phyloP scores from a whole-genome alignment of 768 basidiomycete species.

The Goffeauzyma gilvescens region DNA sequence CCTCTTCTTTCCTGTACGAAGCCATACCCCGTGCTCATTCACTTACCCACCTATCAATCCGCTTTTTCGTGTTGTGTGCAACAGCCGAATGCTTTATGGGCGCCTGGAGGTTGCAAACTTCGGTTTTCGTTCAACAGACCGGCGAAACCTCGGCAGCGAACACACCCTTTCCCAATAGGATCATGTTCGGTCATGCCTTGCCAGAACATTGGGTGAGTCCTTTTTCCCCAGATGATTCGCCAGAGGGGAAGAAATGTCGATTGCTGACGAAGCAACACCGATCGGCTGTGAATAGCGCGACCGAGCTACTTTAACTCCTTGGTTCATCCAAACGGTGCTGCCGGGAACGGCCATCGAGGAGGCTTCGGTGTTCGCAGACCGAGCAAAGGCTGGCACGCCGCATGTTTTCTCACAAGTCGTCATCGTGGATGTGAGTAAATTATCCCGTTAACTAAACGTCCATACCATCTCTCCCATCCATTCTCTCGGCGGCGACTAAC shows the following conservation, averaged over 20 bases:
- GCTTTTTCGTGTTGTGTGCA: no score
- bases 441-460: no score
- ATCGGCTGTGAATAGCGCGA: neutral
- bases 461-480: no score
- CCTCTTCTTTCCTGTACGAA: neutral
- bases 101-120: conserved; percentile 17
- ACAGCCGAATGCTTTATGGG: conserved; percentile 20
- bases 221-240: no score
- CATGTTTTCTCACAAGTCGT: conserved; percentile 15
- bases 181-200: conserved; percentile 14
- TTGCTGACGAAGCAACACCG: neutral
- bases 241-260: neutral
- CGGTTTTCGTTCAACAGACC: conserved; percentile 2
- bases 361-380: conserved; percentile 13
- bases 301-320: conserved; percentile 13
- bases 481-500: neutral
- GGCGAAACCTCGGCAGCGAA: conserved; percentile 9
- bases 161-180: conserved; percentile 12
- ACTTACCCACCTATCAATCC: neutral
- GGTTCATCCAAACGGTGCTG: conserved; percentile 19
- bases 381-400: conserved; percentile 10
- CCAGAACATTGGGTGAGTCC: conserved; percentile 21
- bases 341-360: conserved; percentile 18
- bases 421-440: neutral
- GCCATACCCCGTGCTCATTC: neutral